phyloP scores from a whole-genome alignment of 2,329 filamentous ascomycete species.

The Sclerotinia glacialis region DNA sequence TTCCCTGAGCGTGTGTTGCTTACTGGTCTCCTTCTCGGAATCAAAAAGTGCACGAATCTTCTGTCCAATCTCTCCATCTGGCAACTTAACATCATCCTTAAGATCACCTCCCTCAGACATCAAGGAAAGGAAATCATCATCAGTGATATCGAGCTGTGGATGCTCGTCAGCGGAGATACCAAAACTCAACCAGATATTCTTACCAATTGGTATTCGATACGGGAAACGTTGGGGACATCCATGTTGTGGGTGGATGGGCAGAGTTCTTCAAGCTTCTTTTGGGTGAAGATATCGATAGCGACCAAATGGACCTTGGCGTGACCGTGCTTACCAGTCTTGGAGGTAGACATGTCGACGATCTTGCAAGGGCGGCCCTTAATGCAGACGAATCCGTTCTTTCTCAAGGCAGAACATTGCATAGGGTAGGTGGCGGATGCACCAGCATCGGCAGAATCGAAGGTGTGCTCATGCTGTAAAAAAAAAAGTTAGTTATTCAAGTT shows the following conservation, averaged over 20 bases:
- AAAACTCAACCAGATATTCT: conserved; percentile 45
- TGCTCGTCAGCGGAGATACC: background rate
- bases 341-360: conserved; percentile 99
- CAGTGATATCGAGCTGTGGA: conserved; percentile 81
- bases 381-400: conserved; percentile 98
- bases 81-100: conserved; percentile 94
- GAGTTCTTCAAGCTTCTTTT: conserved; percentile 99
- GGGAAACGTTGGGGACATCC: conserved; percentile 92
- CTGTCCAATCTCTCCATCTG: conserved; percentile 83
- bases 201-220: conserved; percentile 92
- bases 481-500: conserved; percentile 23
- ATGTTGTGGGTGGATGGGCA: conserved; percentile 97
- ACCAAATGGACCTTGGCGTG: conserved; percentile 99
- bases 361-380: conserved; percentile 99
- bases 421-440: conserved; percentile 92
- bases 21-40: conserved; percentile 93
- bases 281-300: conserved; percentile 98
- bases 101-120: conserved; percentile 81
- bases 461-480: conserved; percentile 45
- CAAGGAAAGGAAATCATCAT: conserved; percentile 92
- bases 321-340: conserved; percentile 99
- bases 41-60: conserved; percentile 81
- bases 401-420: conserved; percentile 99
- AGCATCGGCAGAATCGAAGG: conserved; percentile 92
- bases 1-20: conserved; percentile 45